Evolutionary conservation across 257 asterid genomes (phyloP).

Genomic region (Nicotiana otophora): DNA sequence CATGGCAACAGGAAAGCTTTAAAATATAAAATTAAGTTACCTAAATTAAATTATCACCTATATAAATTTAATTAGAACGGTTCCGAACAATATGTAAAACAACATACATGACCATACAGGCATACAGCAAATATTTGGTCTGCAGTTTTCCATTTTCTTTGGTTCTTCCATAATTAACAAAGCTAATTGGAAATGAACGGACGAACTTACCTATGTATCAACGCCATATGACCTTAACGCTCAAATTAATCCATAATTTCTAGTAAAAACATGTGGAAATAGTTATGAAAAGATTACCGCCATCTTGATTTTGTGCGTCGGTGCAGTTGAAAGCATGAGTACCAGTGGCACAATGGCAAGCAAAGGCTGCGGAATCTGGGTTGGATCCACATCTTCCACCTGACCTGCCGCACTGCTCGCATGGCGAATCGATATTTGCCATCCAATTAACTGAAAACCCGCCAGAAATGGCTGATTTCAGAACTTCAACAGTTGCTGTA

Average conservation of each 20-base stretch:
- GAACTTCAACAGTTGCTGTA: not conserved
- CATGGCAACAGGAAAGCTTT: too few species aligned
- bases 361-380: slow-evolving; percentile 13
- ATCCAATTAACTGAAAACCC: slow-evolving; percentile 53
- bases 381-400: slow-evolving; percentile 54
- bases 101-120: too few species aligned
- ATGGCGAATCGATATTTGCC: slow-evolving; percentile 14
- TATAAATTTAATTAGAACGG: too few species aligned
- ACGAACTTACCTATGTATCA: not conserved
- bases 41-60: too few species aligned
- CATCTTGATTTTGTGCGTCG: not conserved
- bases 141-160: too few species aligned
- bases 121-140: too few species aligned
- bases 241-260: not conserved
- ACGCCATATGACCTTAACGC: not conserved
- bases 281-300: not conserved
- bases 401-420: slow-evolving; percentile 22
- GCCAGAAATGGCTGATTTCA: slow-evolving; percentile 16
- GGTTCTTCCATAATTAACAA: too few species aligned
- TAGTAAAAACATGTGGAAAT: not conserved
- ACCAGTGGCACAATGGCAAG: slow-evolving; percentile 30
- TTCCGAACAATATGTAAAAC: too few species aligned
- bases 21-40: too few species aligned
- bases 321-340: slow-evolving; percentile 14
- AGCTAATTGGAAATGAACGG: not conserved